Conservation (phyloP, 352 stramenopile species). For the Blastocystis hominis region DNA sequence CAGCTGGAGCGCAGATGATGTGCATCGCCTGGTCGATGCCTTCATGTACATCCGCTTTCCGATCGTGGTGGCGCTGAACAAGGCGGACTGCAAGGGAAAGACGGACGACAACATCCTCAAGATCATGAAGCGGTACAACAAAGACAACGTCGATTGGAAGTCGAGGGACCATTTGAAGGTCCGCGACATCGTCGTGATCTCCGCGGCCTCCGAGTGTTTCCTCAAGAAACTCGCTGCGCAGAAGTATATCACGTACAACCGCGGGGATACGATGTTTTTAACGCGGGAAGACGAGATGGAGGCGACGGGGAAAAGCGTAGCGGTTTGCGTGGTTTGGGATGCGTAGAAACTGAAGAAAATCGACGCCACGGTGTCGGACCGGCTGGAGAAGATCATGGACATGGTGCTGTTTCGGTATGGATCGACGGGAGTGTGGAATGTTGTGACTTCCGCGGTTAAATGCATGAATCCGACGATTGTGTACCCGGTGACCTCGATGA, state of each 20-base stretch:
- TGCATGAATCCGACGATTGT: conserved; percentile 70
- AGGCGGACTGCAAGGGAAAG: conserved; percentile 73
- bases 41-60: conserved; percentile 74
- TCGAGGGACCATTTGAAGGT: conserved; percentile 26
- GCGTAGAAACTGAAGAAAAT: conserved; percentile 66
- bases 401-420: conserved; percentile 80
- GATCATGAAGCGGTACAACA: conserved; percentile 74
- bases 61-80: conserved; percentile 77
- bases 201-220: conserved; percentile 67
- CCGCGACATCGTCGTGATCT: conserved; percentile 53
- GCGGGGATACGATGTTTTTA: conserved; percentile 74
- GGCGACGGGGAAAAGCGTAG: not conserved
- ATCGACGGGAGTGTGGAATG: conserved; percentile 71
- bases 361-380: conserved; percentile 71
- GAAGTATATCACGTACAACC: conserved; percentile 73
- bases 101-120: conserved; percentile 77
- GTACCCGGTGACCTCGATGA: conserved; percentile 75
- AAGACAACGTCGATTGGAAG: conserved; percentile 29
- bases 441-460: conserved; percentile 74
- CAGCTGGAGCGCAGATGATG: conserved; percentile 61
- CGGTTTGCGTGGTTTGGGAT: not conserved
- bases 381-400: conserved; percentile 74
- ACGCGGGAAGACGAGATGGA: conserved; percentile 69
- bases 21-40: conserved; percentile 70
- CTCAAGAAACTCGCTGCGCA: conserved; percentile 70